Conservation (phyloP, 1,284 basidiomycete genomes). For the Fomitopsis schrenkii region DNA sequence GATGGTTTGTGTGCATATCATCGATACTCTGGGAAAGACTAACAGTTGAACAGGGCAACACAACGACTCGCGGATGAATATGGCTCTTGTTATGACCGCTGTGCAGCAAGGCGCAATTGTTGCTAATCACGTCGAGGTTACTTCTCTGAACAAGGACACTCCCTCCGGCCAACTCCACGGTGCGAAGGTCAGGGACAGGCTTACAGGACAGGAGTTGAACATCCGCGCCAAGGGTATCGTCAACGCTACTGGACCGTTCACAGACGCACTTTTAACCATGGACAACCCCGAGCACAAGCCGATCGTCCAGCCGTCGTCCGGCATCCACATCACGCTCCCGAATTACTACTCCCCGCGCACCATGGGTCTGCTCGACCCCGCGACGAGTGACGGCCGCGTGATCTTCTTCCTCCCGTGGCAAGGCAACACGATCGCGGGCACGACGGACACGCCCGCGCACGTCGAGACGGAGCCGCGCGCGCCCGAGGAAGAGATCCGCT, state of each 20-base stretch:
- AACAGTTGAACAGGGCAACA: slow-evolving; percentile 72
- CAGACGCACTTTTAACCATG: slow-evolving; percentile 83
- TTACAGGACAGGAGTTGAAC: slow-evolving; percentile 83
- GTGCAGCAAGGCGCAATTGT: slow-evolving; percentile 90
- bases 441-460: slow-evolving; percentile 83
- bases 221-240: slow-evolving; percentile 89
- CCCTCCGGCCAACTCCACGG: slow-evolving; percentile 74
- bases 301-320: slow-evolving; percentile 91
- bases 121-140: slow-evolving; percentile 91
- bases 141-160: slow-evolving; percentile 68
- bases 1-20: slow-evolving; percentile 52
- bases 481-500: slow-evolving; percentile 92
- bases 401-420: slow-evolving; percentile 99
- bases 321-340: slow-evolving; percentile 95
- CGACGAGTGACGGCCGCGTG: slow-evolving; percentile 94
- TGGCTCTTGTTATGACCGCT: slow-evolving; percentile 91
- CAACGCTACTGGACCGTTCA: slow-evolving; percentile 96
- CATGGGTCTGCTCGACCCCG: slow-evolving; percentile 95
- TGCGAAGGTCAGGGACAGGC: slow-evolving; percentile 76
- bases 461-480: slow-evolving; percentile 83
- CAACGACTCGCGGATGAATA: slow-evolving; percentile 98
- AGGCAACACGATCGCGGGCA: slow-evolving; percentile 96
- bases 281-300: slow-evolving; percentile 81
- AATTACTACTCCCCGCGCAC: slow-evolving; percentile 95
- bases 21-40: neutral